A percentile compares a stretch with the other conserved stretches of the same genome.
Evolutionary conservation across 495 filamentous ascomycete genomes (phyloP).

Genomic region (Alectoria sarmentosa): DNA sequence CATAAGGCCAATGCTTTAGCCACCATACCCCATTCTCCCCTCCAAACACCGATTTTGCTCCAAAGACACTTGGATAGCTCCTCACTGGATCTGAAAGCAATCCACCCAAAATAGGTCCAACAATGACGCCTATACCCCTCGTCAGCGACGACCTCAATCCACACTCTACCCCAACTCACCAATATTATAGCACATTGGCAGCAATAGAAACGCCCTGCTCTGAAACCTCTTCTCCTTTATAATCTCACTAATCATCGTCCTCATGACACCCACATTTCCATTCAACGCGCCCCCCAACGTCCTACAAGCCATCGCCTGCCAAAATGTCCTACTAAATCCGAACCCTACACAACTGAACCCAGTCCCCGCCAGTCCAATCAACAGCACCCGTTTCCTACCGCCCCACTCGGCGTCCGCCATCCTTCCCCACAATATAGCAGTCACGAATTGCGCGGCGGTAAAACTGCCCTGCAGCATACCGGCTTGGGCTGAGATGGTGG

Average conservation of each 20-base stretch:
- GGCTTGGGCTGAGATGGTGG: constrained; percentile 67
- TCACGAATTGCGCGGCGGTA: constrained; percentile 75
- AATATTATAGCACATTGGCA: constrained; percentile 74
- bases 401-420: constrained; percentile 62
- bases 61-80: constrained; percentile 59
- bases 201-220: constrained; percentile 67
- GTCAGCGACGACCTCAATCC: background rate
- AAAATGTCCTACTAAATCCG: constrained; percentile 66
- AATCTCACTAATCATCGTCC: constrained; percentile 77
- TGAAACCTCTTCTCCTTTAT: constrained; percentile 69
- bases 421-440: constrained; percentile 78
- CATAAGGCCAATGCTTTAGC: constrained; percentile 57
- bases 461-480: constrained; percentile 75
- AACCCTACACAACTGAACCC: constrained; percentile 69
- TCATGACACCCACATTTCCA: constrained; percentile 73
- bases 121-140: constrained; percentile 51
- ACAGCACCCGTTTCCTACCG: constrained; percentile 68
- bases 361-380: constrained; percentile 69
- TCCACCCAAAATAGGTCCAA: constrained; percentile 59
- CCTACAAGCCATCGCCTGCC: constrained; percentile 65
- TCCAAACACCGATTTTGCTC: constrained; percentile 45
- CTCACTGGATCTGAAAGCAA: constrained; percentile 63
- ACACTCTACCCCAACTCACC: background rate
- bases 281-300: constrained; percentile 71
- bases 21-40: constrained; percentile 49